Base-by-base conservation (phyloP, 305 asterid genomes). In the Ajuga reptans region DNA sequence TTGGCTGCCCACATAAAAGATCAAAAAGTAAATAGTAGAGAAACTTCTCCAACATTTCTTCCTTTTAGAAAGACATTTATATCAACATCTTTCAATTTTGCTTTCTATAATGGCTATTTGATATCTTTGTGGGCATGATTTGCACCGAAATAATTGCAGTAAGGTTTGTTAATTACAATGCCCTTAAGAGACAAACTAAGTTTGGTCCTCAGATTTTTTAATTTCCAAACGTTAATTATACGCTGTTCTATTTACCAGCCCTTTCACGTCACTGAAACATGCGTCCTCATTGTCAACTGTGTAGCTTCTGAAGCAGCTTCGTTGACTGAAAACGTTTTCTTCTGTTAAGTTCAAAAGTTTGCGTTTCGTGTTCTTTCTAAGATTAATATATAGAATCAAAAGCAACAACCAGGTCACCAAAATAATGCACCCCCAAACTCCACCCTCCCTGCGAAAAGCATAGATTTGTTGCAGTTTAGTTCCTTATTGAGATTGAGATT, bases 351-450 rank as follows among this genome's bases (percentile, higher is more conserved):
- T 57, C 11, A 15, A 53, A 61, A 56, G 16, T 18, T 39, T 31
- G 21, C 57, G 50, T 65, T 67, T 11, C 66, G 49, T 57, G 33
- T 17, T 56, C 33, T 6, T 15, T 54, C 12, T 31, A 12, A 21
- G 61, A 60, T 60, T 14, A 37, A 37, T 27, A 34, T 61, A 46
- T 15, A 52, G 15, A 12, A 39, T 15, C 57, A 60, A 34, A 41
- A 52, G 37, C 60, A 73, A 64, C 69, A 52, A 52, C 43, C 57
- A 73, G 63, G 27, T n/a, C 45, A 42, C 74, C 66, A 42, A 62
- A 68, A 52, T 2, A 6, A 56, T 46, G 51, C 50, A 17, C 46
- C 18, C 37, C 45, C 33, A 43, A 34, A 24, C 63, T 54, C 9
- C 12, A 11, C 5, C 14, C 36, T 16, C 6, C 43, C 12, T n/a